phyloP scores from a whole-genome alignment of 805 yeast genomes.

The Barnettozyma wickerhamii region DNA sequence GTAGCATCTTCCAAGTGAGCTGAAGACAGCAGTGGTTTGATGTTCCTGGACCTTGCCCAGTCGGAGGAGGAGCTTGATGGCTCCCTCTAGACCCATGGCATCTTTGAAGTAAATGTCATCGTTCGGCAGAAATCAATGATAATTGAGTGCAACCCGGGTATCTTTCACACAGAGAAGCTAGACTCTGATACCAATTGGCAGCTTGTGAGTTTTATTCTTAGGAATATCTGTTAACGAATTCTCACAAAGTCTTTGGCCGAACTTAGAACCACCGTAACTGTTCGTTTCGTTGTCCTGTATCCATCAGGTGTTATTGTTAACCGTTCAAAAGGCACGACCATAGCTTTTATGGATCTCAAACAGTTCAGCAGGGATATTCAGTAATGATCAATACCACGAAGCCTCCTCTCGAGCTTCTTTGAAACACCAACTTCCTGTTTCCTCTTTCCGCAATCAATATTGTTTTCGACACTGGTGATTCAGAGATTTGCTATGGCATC shows the following conservation, averaged over 20 bases:
- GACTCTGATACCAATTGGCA: slow-evolving; percentile 86
- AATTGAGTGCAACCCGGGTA: slow-evolving; percentile 66
- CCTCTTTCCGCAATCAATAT: slow-evolving; percentile 39
- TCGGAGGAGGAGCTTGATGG: slow-evolving; percentile 59
- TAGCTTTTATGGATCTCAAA: slow-evolving; percentile 67
- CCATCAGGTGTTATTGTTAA: slow-evolving; percentile 79
- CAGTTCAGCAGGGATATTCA: slow-evolving; percentile 79
- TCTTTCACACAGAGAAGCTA: slow-evolving; percentile 65
- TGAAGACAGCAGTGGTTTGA: slow-evolving; percentile 41
- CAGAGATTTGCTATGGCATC: slow-evolving; percentile 79
- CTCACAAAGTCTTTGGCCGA: slow-evolving; percentile 63
- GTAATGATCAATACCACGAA: slow-evolving; percentile 81
- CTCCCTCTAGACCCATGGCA: slow-evolving; percentile 72
- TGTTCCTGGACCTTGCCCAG: slow-evolving; percentile 52
- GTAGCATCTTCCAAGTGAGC: slow-evolving; percentile 70
- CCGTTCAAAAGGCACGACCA: slow-evolving; percentile 55
- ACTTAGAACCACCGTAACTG: slow-evolving; percentile 69
- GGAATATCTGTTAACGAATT: slow-evolving; percentile 34
- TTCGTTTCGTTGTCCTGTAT: slow-evolving; percentile 59
- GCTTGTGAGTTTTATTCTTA: slow-evolving; percentile 36
- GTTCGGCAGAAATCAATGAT: slow-evolving; percentile 55
- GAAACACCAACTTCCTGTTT: slow-evolving; percentile 26
- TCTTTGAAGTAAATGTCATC: slow-evolving; percentile 64
- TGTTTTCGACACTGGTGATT: slow-evolving; percentile 55
- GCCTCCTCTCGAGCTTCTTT: slow-evolving; percentile 22